A percentile compares a stretch with the other conserved stretches of the same genome.
Evolutionary conservation across 179 eudicot genomes (phyloP).

Genomic region (Silene vulgaris): DNA sequence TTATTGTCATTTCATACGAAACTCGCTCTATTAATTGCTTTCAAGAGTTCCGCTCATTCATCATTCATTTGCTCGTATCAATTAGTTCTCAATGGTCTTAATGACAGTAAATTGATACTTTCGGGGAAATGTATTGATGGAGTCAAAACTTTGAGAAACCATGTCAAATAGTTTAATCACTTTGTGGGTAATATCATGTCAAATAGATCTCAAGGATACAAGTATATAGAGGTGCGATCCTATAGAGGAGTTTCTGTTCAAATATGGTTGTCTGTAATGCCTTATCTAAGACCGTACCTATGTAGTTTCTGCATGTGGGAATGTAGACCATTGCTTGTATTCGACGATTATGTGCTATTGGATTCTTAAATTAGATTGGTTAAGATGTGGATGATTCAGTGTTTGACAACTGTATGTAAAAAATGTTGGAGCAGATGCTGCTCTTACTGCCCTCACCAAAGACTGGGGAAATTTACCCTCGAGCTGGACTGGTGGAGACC

Average conservation of each 20-base stretch:
- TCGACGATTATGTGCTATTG: not conserved
- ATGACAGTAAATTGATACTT: too few species aligned
- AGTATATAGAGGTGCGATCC: too few species aligned
- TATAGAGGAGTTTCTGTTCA: too few species aligned
- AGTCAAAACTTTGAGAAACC: not conserved
- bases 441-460: constrained; percentile 24
- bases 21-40: not conserved
- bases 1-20: not conserved
- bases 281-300: too few species aligned
- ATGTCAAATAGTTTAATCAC: not conserved
- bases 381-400: not conserved
- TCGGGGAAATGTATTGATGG: not conserved
- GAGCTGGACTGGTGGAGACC: constrained; percentile 36
- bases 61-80: not conserved
- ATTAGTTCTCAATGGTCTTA: too few species aligned
- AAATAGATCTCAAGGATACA: too few species aligned
- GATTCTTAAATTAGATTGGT: not conserved
- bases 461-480: constrained; percentile 30
- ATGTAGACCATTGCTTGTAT: not conserved
- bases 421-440: constrained; percentile 25
- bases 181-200: too few species aligned
- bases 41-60: not conserved
- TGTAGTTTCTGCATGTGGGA: too few species aligned
- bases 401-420: not conserved
- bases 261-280: too few species aligned